These are phyloP conservation scores for Pleomassaria siparia DNA, from an alignment of 2,329 filamentous ascomycete species.

Conservation along the genomic window DNA sequence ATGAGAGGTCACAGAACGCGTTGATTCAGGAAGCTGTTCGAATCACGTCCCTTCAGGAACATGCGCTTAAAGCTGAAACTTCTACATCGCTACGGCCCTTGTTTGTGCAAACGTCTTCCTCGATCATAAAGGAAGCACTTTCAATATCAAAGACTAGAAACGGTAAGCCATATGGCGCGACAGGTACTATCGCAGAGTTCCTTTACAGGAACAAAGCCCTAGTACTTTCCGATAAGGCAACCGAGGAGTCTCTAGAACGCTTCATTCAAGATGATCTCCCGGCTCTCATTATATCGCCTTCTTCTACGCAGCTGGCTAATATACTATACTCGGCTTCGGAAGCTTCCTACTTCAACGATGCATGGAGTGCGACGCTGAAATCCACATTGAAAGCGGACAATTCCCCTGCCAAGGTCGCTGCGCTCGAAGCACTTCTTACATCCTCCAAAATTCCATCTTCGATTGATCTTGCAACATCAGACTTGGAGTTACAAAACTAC, in stretches of 20 bases:
- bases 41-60: constrained; percentile 58
- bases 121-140: constrained; percentile 53
- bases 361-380: constrained; percentile 37
- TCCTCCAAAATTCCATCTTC: constrained; percentile 38
- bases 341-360: constrained; percentile 28
- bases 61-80: constrained; percentile 13
- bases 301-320: constrained; percentile 65
- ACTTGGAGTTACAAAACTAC: constrained; percentile 40
- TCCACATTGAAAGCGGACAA: constrained; percentile 27
- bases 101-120: constrained; percentile 41
- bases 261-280: constrained; percentile 61
- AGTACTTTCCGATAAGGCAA: constrained; percentile 43
- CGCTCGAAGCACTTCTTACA: constrained; percentile 37
- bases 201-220: constrained; percentile 48
- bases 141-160: constrained; percentile 55
- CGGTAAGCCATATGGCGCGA: constrained; percentile 68
- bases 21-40: constrained; percentile 68
- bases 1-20: constrained; percentile 68
- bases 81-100: constrained; percentile 12
- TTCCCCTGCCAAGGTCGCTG: constrained; percentile 28
- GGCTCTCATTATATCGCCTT: constrained; percentile 67
- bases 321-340: constrained; percentile 57
- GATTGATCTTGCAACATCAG: constrained; percentile 37
- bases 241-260: constrained; percentile 42
- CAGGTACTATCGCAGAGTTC: constrained; percentile 58